Evolutionary conservation across 2,329 filamentous ascomycete genomes (phyloP), one percentile per base, ranked within the genome.

Genomic region (Lachnellula occidentalis): DNA sequence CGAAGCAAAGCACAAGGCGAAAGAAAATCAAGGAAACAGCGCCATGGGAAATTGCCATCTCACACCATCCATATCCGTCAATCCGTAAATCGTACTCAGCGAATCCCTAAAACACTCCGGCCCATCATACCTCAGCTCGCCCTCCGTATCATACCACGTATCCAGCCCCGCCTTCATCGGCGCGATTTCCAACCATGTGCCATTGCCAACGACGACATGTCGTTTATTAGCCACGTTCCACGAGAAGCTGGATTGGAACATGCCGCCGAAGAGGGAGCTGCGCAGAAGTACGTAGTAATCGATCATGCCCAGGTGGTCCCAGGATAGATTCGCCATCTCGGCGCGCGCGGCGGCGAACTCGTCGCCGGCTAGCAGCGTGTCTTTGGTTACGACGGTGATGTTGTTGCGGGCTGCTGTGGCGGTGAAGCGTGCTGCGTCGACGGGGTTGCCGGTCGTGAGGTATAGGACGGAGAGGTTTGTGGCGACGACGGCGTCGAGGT

Each of bases 221-320:
- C 76, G 69, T 22, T 71, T 67, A 53, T 76, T 59, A 6, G 74
- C 76, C 34, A 78, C 59, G 49, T 72, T 73, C 69, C 73, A 77
- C 24, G 70, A 69, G 51, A 77, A 75, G 59, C 67, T 72, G 58
- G 73, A 76, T 62, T 68, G 68, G n/a, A 70, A 68, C 12, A 72
- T 65, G 0, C 76, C 76, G 2, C 70, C 68, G 51, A 77, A 70
- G 11, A 69, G 60, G 21, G 68, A 70, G 15, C 71, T 70, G 14
- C 71, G 61, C 55, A 73, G 64, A 61, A 77, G 63, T 12, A 78
- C 69, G 63, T 77, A 75, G 62, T 74, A 77, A 63, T 79, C 76
- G 9, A 78, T 70, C 22, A 78, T 64, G 0, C 70, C 71, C 45
- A 72, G 70, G 65, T 78, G 76, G 59, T 77, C 74, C 70, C 71